Base-by-base conservation (phyloP, 2,329 filamentous ascomycete species). In the Pseudogymnoascus sp. region DNA sequence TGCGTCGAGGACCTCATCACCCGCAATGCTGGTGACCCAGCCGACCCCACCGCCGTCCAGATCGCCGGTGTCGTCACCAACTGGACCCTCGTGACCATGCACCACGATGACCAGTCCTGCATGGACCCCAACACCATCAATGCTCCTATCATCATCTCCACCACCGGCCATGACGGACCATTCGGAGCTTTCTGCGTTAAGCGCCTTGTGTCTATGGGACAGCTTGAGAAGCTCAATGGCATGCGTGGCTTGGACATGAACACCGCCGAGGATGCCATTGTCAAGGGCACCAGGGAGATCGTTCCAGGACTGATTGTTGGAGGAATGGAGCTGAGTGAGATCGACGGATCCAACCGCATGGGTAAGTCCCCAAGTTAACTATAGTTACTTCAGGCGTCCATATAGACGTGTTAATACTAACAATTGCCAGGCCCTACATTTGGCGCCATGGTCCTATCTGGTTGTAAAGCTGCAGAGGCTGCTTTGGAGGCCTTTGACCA, bases 41-140 rank as follows among this genome's bases (percentile, higher is more conserved):
- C 34, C 59, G 78, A 75, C 62, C 73, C 76, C 1, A 77, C 77
- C 1, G 77, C 79, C 8, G 77, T 96, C 46, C 86, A 89, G 66
- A 87, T 96, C 68, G 89, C 91, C 7, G 92, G 92, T 71, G 92
- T 96, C 1, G 93, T 97, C 63, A 96, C 91, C 72, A 97, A 97
- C 83, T 97, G 92, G 92, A 96, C 92, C 1, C 83, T 96, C 25
- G 92, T 96, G 59, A 85, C 88, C 46, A 89, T 93, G 82, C 88
- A 93, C 76, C 89, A 93, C 76, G 89, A 92, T 73, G 89, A 93
- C 75, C 91, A 96, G 79, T 90, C 86, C 66, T 96, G 92, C 88
- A 96, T 96, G 92, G 93, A 96, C 76, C 92, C 92, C 69, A 96
- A 95, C 84, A 96, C 92, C 71, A 96, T 96, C 84, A 96, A 96